phyloP scores from a whole-genome alignment of 495 filamentous ascomycete species.

The Hypoxylon trugodes region DNA sequence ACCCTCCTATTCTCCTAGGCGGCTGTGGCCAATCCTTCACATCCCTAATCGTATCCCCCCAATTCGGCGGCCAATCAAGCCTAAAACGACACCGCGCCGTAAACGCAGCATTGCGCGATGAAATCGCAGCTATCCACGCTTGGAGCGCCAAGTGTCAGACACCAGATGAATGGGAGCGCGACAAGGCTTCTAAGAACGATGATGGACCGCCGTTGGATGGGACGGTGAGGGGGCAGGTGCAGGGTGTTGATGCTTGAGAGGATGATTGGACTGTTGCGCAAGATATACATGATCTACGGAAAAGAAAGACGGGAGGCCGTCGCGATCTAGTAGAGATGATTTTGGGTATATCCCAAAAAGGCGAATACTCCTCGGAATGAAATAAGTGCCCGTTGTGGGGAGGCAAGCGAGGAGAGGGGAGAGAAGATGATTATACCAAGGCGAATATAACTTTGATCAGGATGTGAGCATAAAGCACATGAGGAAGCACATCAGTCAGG shows the following conservation, averaged over 20 bases:
- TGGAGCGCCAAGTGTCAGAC: conserved; percentile 98
- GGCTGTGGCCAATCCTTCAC: conserved; percentile 97
- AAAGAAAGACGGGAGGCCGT: neutral
- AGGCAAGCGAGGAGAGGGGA: neutral
- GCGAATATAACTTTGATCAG: neutral
- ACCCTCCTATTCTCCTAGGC: conserved; percentile 58
- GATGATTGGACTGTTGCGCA: too few relatives aligned
- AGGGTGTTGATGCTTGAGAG: conserved; percentile 48
- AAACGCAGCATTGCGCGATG: conserved; percentile 85
- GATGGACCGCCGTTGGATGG: conserved; percentile 54
- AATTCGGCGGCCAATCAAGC: conserved; percentile 86
- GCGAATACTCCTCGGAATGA: neutral
- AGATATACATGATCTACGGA: neutral
- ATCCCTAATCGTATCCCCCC: conserved; percentile 86
- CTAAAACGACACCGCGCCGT: conserved; percentile 90
- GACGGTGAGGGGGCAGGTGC: conserved; percentile 51
- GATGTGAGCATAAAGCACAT: neutral
- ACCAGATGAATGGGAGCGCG: conserved; percentile 88
- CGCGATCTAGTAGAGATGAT: neutral
- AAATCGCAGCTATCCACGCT: conserved; percentile 96
- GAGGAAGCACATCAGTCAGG: neutral
- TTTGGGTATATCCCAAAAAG: neutral
- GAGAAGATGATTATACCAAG: neutral
- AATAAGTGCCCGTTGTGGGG: neutral
- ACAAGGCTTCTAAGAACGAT: conserved; percentile 53